Conservation (phyloP, 2,329 filamentous ascomycete genomes). For the Pyrenochaeta sp. region DNA sequence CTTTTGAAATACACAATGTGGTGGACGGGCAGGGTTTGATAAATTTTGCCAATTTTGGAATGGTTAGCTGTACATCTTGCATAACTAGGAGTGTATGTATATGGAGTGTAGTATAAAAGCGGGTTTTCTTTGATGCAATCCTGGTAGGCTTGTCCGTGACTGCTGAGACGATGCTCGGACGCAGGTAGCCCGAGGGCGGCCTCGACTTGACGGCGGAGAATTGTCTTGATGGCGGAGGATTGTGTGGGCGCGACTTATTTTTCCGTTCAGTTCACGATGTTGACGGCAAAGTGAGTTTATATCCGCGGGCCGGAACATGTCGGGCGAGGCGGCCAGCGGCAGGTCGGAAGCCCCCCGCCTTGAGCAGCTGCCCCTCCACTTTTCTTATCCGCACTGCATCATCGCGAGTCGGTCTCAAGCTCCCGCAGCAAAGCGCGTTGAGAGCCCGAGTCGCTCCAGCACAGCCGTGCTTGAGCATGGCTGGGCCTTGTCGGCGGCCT, state of each 20-base stretch:
- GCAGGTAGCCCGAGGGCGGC: constrained; percentile 16
- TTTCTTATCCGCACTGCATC: constrained; percentile 28
- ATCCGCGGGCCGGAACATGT: constrained; percentile 41
- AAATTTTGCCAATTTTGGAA: too few relatives aligned
- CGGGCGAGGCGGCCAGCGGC: constrained; percentile 19
- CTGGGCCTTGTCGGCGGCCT: constrained; percentile 1
- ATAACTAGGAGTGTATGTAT: constrained; percentile 40
- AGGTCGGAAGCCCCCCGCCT: constrained; percentile 22
- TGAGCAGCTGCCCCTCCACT: constrained; percentile 33
- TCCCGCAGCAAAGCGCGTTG: constrained; percentile 37
- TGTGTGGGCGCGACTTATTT: constrained; percentile 3
- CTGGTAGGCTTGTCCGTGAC: too few relatives aligned
- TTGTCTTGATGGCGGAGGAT: too few relatives aligned
- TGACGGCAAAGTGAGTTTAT: constrained; percentile 1
- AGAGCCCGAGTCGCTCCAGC: constrained; percentile 2
- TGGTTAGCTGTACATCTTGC: constrained; percentile 36
- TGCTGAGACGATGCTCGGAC: too few relatives aligned
- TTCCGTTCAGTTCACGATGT: neutral
- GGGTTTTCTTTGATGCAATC: constrained; percentile 17
- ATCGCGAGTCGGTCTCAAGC: constrained; percentile 16
- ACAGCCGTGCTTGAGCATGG: constrained; percentile 2
- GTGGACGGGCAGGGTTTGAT: too few relatives aligned
- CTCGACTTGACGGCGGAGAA: too few relatives aligned
- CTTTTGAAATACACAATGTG: too few relatives aligned
- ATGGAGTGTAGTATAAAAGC: constrained; percentile 37